Evolutionary conservation across 2,329 filamentous ascomycete species (phyloP), one percentile per base, ranked within the genome.

Genomic region (Exophiala phaeomuriformis): DNA sequence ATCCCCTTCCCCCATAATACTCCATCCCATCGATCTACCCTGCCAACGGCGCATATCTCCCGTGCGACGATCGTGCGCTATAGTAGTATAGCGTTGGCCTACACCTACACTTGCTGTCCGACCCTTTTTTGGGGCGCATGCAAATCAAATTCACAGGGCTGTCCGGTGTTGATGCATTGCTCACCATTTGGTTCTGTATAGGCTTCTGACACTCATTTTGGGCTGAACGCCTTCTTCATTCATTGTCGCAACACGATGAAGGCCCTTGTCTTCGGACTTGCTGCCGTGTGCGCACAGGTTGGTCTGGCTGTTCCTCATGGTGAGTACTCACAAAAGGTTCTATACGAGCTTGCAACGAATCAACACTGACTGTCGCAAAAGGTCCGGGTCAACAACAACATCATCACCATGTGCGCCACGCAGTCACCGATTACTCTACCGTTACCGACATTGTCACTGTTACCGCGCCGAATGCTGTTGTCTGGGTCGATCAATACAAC

Each of bases 401-500:
- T 5, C 55, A 60, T 32, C 55, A 41, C 47, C 27, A 49, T 30
- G 47, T 48, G 30, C 55, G 53, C 35, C 47, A 47, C n/a, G 39
- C 43, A 3, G 19, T 40, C 8, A 57, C 56, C 39, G 39, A 56
- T 7, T 44, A 49, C 39, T 45, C 48, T 28, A 56, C 54, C 5
- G 49, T 59, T 36, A 57, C 54, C 35, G 52, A 55, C 29, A 43
- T 57, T 41, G 52, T 56, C n/a, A 57, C 57, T 8, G 40, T 59
- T 37, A 58, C 53, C n/a, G 54, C 57, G 31, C 48, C 52, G 9
- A 57, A 57, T 42, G 59, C 76, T 27, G 65, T 82, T 30, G 75
- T 85, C 62, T 85, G 79, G 67, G 79, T 85, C 43, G 75, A 86
- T 63, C 69, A 77, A 59, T 66, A 76, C 53, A 80, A 81, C 51